phyloP scores from a whole-genome alignment of 192 early-diverging fungal species.

The Lunasporangiospora selenospora region DNA sequence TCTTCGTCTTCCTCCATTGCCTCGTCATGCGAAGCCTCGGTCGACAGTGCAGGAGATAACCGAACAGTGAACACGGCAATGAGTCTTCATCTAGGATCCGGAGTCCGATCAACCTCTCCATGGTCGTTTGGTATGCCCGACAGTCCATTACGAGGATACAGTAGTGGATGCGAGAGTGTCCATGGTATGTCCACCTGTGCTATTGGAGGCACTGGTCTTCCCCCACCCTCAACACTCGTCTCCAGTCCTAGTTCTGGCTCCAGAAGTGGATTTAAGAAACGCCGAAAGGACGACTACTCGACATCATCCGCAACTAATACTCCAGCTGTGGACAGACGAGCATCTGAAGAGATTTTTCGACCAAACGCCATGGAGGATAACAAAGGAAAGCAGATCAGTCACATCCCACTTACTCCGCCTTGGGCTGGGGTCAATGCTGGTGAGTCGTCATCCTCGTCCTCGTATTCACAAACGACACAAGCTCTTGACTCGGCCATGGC shows the following conservation, averaged over 20 bases:
- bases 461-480: too few species aligned
- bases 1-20: conserved; percentile 12
- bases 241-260: background rate
- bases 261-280: conserved; percentile 21
- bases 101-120: background rate
- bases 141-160: conserved; percentile 4
- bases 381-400: too few species aligned
- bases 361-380: too few species aligned
- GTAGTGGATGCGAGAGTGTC: conserved; percentile 11
- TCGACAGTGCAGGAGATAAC: background rate
- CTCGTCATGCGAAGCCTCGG: background rate
- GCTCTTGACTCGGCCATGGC: too few species aligned
- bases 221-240: background rate
- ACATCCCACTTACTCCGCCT: too few species aligned
- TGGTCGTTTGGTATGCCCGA: conserved; percentile 18
- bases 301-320: background rate
- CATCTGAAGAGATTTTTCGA: too few species aligned
- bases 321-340: too few species aligned
- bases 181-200: background rate
- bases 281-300: conserved; percentile 8
- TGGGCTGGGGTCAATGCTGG: too few species aligned
- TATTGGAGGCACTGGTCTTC: background rate
- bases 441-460: too few species aligned
- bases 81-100: conserved; percentile 1
- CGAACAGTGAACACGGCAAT: background rate